phyloP scores from a whole-genome alignment of 805 yeast species.

The Wickerhamiella siamensis region DNA sequence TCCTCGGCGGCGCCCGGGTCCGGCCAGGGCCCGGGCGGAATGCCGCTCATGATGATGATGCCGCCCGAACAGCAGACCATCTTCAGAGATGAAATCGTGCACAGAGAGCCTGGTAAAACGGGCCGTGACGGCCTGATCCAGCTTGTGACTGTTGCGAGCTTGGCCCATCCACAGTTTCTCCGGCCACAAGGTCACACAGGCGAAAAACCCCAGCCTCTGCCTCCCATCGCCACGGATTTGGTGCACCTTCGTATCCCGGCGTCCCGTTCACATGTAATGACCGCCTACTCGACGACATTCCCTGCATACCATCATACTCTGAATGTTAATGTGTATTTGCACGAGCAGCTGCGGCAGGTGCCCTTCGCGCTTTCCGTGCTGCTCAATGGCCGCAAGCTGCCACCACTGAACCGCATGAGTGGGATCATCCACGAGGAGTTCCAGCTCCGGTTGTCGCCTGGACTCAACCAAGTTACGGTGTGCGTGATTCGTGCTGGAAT shows the following conservation, averaged over 20 bases:
- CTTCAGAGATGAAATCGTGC: constrained; percentile 17
- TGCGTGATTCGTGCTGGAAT: constrained; percentile 17
- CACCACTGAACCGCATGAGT: constrained; percentile 15
- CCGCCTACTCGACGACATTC: constrained; percentile 23
- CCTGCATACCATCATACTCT: constrained; percentile 37
- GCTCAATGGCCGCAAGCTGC: constrained; percentile 21
- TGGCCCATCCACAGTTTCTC: constrained; percentile 12
- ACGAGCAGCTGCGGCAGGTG: constrained; percentile 27
- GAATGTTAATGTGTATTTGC: constrained; percentile 31
- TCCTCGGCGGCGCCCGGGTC: constrained; percentile 6
- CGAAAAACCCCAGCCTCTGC: constrained; percentile 10
- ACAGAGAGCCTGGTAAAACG: constrained; percentile 14
- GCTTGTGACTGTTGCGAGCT: constrained; percentile 15
- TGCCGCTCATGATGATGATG: constrained; percentile 1
- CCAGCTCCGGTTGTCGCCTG: constrained; percentile 24
- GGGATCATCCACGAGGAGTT: constrained; percentile 18
- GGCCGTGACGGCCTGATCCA: constrained; percentile 15
- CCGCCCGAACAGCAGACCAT: constrained; percentile 13
- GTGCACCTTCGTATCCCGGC: constrained; percentile 18
- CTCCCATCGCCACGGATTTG: constrained; percentile 15
- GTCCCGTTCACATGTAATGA: constrained; percentile 14
- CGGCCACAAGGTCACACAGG: constrained; percentile 14
- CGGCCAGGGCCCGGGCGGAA: constrained; percentile 2
- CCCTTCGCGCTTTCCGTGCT: constrained; percentile 21
- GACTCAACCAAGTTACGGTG: constrained; percentile 25